Evolutionary conservation across 352 stramenopile genomes (phyloP), one percentile per base, ranked within the genome.

Genomic region (Phytopythium boreale): DNA sequence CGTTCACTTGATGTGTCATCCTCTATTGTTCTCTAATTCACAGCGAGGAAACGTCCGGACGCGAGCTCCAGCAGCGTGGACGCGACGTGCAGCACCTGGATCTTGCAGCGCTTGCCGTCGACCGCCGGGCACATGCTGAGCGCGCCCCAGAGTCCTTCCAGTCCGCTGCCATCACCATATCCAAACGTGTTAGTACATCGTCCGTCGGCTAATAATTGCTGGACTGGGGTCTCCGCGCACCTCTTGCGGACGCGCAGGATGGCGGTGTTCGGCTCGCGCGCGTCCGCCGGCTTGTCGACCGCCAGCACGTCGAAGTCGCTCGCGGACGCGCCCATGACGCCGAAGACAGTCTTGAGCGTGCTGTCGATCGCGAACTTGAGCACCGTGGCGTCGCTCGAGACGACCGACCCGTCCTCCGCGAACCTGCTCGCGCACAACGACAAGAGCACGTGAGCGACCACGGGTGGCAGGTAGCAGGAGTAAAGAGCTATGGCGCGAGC

Each of bases 301-400:
- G 70, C 64, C 5, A 93, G 59, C 36, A 93, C 59, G 71, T 91
- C 82, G 31, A 91, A 90, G 31, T 93, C 83, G 62, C 75, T 81
- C 31, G 74, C 72, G 0, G 81, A 77, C 55, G 78, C 78, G 12
- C 79, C 85, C 1, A 92, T 73, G 20, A 84, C 80, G 17, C 85
- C 85, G 51, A 92, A 92, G 17, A 84, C 79, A 10, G 71, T 76
- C 64, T 87, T 87, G 56, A 90, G 69, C 46, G 80, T 82, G 69
- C 86, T 91, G 70, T 89, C 77, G 52, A 93, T 58, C 24, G 72
- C 71, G 62, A 92, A 91, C 65, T 91, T 90, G 55, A 93, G 69
- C 24, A 71, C 76, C 68, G 90, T 92, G 44, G 75, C 55, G 58
- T 92, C 84, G 44, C 51, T 63, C 47, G 87, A 71, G 14, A 67